These are phyloP conservation scores for Monilinia laxa DNA, from an alignment of 2,329 filamentous ascomycete species.

Conservation along the genomic window DNA sequence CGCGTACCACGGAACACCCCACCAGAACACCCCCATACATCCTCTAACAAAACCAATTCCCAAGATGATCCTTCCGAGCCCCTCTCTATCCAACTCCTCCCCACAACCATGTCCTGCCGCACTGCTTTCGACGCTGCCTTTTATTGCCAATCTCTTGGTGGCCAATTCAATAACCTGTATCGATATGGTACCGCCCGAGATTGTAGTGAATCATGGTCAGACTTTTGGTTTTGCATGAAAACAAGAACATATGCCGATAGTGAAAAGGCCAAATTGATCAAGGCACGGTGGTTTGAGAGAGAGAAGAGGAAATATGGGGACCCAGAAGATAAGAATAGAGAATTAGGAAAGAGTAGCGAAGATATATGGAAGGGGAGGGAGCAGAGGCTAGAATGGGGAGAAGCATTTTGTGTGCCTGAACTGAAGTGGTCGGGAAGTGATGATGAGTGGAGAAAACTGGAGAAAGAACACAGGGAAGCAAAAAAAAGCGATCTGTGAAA, in stretches of 20 bases:
- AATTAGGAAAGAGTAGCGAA: constrained; percentile 72
- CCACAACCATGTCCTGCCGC: constrained; percentile 82
- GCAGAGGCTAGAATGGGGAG: constrained; percentile 53
- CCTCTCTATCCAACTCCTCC: constrained; percentile 69
- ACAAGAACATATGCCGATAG: constrained; percentile 62
- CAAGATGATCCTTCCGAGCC: constrained; percentile 37
- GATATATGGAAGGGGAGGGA: constrained; percentile 82
- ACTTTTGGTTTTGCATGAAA: constrained; percentile 98
- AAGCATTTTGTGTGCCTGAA: constrained; percentile 32
- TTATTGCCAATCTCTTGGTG: constrained; percentile 88
- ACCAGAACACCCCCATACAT: constrained; percentile 11
- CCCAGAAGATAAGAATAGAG: constrained; percentile 52
- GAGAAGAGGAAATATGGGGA: constrained; percentile 58
- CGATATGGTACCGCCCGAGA: constrained; percentile 74
- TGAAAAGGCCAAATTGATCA: constrained; percentile 52
- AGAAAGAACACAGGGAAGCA: constrained; percentile 7
- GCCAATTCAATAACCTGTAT: constrained; percentile 90
- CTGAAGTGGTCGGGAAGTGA: constrained; percentile 18
- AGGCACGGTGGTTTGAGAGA: constrained; percentile 42
- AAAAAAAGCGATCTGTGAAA: constrained; percentile 3
- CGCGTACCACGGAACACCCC: constrained; percentile 31
- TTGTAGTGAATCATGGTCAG: constrained; percentile 83
- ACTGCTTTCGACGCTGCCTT: constrained; percentile 89
- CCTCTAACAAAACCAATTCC: constrained; percentile 24
- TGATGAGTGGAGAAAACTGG: constrained; percentile 37